Conservation (phyloP, 768 basidiomycete genomes). For the Boletus rubescentipes region DNA sequence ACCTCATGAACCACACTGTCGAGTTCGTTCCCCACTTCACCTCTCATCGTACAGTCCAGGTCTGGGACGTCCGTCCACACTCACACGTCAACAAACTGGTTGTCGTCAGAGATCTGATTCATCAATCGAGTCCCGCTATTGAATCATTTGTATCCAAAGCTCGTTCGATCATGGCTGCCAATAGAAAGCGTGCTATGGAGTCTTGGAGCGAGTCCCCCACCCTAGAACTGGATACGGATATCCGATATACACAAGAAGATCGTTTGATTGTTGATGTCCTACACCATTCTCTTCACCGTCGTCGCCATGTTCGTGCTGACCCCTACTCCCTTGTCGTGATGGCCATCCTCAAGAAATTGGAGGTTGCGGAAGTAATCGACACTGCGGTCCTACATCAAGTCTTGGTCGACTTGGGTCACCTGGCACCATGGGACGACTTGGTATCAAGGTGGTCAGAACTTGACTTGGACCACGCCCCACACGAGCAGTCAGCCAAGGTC, state of each 20-base stretch:
- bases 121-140: slow-evolving; percentile 39
- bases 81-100: slow-evolving; percentile 53
- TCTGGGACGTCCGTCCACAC: slow-evolving; percentile 63
- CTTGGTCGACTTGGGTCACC: slow-evolving; percentile 68
- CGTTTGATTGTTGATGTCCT: slow-evolving; percentile 59
- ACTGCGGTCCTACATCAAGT: slow-evolving; percentile 40
- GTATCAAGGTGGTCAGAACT: slow-evolving; percentile 40
- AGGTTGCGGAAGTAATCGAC: slow-evolving; percentile 34
- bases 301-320: slow-evolving; percentile 53
- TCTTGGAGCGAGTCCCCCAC: slow-evolving; percentile 35
- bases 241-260: slow-evolving; percentile 53
- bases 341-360: slow-evolving; percentile 58
- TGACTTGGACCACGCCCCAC: slow-evolving; percentile 20
- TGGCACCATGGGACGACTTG: slow-evolving; percentile 81
- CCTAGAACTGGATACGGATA: slow-evolving; percentile 21
- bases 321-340: slow-evolving; percentile 56
- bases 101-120: slow-evolving; percentile 48
- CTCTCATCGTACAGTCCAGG: slow-evolving; percentile 47
- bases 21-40: slow-evolving; percentile 52
- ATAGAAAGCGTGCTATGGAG: slow-evolving; percentile 28
- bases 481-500: slow-evolving; percentile 32
- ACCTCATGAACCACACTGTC: slow-evolving; percentile 53
- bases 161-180: slow-evolving; percentile 37
- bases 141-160: slow-evolving; percentile 53
- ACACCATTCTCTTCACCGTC: slow-evolving; percentile 47